Conservation (phyloP, 176 grass and related monocot genomes). For the Canna indica region DNA sequence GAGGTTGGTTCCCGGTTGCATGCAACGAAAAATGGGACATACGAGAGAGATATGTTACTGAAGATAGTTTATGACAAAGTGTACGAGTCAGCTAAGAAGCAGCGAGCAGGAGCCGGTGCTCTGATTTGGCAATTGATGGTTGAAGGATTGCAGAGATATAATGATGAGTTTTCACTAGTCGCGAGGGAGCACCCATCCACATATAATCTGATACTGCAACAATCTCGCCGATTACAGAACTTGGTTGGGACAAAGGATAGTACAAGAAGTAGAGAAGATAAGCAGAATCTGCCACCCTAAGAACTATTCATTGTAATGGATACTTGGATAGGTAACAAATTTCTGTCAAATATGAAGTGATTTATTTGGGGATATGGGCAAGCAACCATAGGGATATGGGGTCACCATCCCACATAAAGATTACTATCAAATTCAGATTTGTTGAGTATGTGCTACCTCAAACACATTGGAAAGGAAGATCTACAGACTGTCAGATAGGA, state of each 20-base stretch:
- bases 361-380: neutral
- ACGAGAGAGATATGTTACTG: conserved; percentile 52
- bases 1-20: conserved; percentile 55
- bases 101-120: conserved; percentile 59
- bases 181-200: conserved; percentile 39
- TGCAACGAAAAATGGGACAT: conserved; percentile 35
- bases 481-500: neutral
- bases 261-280: conserved; percentile 14
- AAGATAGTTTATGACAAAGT: conserved; percentile 80
- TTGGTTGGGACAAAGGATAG: conserved; percentile 32
- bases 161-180: conserved; percentile 67
- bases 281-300: conserved; percentile 2
- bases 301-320: neutral
- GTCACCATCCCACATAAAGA: neutral
- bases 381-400: neutral
- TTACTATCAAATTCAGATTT: neutral
- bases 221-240: conserved; percentile 54
- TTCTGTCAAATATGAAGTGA: neutral
- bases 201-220: conserved; percentile 62
- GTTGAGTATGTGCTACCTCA: neutral
- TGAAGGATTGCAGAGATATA: conserved; percentile 53
- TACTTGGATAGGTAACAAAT: neutral
- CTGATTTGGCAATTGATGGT: conserved; percentile 91
- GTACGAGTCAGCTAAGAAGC: conserved; percentile 55
- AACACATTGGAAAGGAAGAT: neutral